A percentile compares a stretch with the other conserved stretches of the same genome.
These are phyloP conservation scores for Chaetoceros muelleri DNA, from an alignment of 108 stramenopile genomes.

Conservation along the genomic window DNA sequence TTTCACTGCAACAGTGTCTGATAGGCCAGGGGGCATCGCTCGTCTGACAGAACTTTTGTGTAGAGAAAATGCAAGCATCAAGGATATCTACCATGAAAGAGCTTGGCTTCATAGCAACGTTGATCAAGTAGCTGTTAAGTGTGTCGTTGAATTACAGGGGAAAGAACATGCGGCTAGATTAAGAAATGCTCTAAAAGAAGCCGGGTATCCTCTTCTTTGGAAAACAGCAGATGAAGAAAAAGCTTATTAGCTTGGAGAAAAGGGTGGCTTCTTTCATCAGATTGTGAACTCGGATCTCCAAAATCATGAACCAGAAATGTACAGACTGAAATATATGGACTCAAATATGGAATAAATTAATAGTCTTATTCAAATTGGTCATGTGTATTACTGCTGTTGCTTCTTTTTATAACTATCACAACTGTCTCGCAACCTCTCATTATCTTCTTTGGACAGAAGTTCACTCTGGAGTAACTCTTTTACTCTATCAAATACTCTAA, in stretches of 20 bases:
- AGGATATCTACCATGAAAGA: conserved; percentile 96
- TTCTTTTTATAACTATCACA: too few relatives aligned
- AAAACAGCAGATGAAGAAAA: conserved; percentile 10
- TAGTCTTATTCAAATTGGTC: too few relatives aligned
- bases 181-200: conserved; percentile 19
- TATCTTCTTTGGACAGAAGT: conserved; percentile 21
- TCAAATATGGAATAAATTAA: too few relatives aligned
- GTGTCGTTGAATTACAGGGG: conserved; percentile 76
- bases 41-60: conserved; percentile 49
- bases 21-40: conserved; percentile 91
- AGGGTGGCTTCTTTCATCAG: too few relatives aligned
- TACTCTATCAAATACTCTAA: conserved; percentile 45
- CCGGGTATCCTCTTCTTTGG: conserved; percentile 38
- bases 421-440: conserved; percentile 7
- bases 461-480: conserved; percentile 50
- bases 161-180: conserved; percentile 54
- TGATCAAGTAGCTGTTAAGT: conserved; percentile 88
- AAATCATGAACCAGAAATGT: too few relatives aligned
- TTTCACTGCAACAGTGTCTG: conserved; percentile 89
- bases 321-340: too few relatives aligned
- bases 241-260: too few relatives aligned
- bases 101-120: conserved; percentile 90
- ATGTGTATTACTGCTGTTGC: too few relatives aligned
- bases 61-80: conserved; percentile 71
- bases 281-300: too few relatives aligned